phyloP scores from a whole-genome alignment of 2,329 filamentous ascomycete genomes.

The Chaetomium olivaceum region DNA sequence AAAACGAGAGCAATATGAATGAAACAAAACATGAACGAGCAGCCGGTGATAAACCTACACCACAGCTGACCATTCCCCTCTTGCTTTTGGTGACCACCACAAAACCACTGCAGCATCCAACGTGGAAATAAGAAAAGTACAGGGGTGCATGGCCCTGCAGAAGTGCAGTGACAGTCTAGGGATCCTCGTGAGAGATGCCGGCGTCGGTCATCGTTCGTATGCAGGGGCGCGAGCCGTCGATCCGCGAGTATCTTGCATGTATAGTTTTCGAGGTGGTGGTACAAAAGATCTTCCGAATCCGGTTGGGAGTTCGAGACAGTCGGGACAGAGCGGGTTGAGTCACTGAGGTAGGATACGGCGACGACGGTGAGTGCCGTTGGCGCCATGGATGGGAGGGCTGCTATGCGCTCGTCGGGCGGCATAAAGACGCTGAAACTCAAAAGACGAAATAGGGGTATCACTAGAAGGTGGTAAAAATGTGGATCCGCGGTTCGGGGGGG shows the following conservation, averaged over 20 bases:
- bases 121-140: not conserved
- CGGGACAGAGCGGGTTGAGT: too few species aligned
- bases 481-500: not conserved
- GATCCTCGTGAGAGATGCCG: not conserved
- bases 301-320: not conserved
- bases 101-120: not conserved
- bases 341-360: not conserved
- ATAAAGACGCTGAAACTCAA: slow-evolving; percentile 16
- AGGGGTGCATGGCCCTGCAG: too few species aligned
- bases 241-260: not conserved
- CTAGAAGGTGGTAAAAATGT: slow-evolving; percentile 14
- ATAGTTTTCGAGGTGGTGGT: slow-evolving; percentile 5
- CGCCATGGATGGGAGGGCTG: not conserved
- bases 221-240: slow-evolving; percentile 9
- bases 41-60: not conserved
- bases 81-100: not conserved
- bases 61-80: not conserved
- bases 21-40: not conserved
- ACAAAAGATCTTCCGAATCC: not conserved
- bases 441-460: slow-evolving; percentile 32
- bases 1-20: not conserved
- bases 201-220: not conserved
- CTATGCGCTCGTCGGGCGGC: not conserved
- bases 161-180: not conserved
- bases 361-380: not conserved